Evolutionary conservation across 169 alveolate genomes (phyloP).

Genomic region (Plasmodium reichenowi): DNA sequence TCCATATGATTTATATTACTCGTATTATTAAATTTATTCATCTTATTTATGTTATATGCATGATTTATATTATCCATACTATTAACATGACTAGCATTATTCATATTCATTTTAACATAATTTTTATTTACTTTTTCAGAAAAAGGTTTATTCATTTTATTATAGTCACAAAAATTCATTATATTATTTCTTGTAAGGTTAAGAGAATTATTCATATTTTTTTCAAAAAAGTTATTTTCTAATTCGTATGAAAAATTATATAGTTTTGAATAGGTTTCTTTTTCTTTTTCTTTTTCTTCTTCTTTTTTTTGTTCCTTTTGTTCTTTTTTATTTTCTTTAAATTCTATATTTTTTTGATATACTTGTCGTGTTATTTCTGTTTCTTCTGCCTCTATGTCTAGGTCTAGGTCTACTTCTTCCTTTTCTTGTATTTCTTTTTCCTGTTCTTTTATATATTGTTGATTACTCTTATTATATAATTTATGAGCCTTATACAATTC

Average conservation of each 20-base stretch:
- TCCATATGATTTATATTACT: too few species aligned
- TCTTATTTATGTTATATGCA: background rate
- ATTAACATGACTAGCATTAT: background rate
- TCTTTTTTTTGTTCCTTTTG: too few species aligned
- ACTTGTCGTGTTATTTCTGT: too few species aligned
- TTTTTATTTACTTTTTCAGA: conserved; percentile 2
- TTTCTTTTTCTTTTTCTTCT: conserved; percentile 5
- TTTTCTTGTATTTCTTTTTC: too few species aligned
- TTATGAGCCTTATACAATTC: too few species aligned
- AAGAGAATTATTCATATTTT: conserved; percentile 23
- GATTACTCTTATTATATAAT: too few species aligned
- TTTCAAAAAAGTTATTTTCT: conserved; percentile 15
- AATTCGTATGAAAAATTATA: conserved; percentile 2
- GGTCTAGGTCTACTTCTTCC: too few species aligned
- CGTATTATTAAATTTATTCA: background rate
- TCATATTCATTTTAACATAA: conserved; percentile 24
- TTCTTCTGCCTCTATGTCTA: too few species aligned
- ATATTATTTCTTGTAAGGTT: conserved; percentile 30
- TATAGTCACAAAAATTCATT: conserved; percentile 14
- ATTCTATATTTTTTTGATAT: background rate
- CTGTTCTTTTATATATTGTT: too few species aligned
- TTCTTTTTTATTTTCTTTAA: background rate
- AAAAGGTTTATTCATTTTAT: conserved; percentile 11
- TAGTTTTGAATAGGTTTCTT: background rate
- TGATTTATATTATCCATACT: background rate